A percentile compares a stretch with the other conserved stretches of the same genome.
phyloP scores from a whole-genome alignment of 192 early-diverging fungal genomes.

The Rhizophagus clarus region DNA sequence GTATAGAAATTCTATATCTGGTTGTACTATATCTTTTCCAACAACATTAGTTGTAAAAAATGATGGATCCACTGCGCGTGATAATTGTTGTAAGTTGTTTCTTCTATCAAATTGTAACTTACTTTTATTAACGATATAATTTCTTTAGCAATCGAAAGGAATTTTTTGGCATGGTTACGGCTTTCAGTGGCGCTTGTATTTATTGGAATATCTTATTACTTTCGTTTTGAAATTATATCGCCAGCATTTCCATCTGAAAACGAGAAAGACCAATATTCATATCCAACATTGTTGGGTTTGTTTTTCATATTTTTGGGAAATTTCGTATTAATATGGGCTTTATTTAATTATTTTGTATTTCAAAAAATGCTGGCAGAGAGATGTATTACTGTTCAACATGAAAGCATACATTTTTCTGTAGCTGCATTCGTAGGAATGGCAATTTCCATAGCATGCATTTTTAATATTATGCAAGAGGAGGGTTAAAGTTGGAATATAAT shows the following conservation, averaged over 20 bases:
- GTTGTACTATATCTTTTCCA: background rate
- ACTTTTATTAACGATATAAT: background rate
- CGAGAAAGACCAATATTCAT: no score
- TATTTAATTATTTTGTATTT: background rate
- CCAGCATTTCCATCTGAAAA: background rate
- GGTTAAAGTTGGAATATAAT: no score
- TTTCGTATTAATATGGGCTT: background rate
- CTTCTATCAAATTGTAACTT: background rate
- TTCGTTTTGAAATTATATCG: background rate
- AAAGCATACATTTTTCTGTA: no score
- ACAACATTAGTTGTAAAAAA: background rate
- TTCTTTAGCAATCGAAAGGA: background rate
- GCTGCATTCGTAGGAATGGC: no score
- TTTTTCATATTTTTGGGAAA: background rate
- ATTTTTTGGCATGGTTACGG: background rate
- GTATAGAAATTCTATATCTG: background rate
- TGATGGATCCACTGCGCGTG: background rate
- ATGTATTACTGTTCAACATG: no score
- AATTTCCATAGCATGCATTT: no score
- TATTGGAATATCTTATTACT: background rate
- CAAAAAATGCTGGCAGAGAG: background rate
- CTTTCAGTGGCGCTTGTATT: background rate
- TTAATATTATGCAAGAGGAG: no score
- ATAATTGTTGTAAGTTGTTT: background rate
- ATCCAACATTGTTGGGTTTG: background rate